Base-by-base conservation (phyloP, 1,139 yeast species). In the Keqinozyma sinolaborantium region DNA sequence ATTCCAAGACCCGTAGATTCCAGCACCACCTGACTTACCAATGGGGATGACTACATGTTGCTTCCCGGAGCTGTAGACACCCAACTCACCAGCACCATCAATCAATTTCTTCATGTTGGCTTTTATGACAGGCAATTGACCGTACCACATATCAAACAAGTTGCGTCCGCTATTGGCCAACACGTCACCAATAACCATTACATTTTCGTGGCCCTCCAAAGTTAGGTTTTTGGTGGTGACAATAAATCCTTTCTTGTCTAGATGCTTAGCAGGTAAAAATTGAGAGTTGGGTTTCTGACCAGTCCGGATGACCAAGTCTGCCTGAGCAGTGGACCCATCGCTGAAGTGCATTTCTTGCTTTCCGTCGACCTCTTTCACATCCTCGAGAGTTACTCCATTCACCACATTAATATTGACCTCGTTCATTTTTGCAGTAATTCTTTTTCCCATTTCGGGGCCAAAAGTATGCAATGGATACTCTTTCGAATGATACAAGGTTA, bases 181-280 rank as follows among this genome's bases (percentile, higher is more conserved):
- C 13, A 61, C 48, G 40, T 64, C 71, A 16, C 71, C 70, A 18
- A 58, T 30, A 4, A 54, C 64, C 24, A 60, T 29, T 2, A 64
- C 66, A 14, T 58, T 45, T 8, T 38, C 33, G 29, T 50, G 39
- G 1, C 48, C 50, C 23, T 48, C 35, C 9, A 62, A 50, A 16
- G 54, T 33, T 12, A 60, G 44, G 27, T 44, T 36, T 2, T 52
- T 45, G 39, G 61, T 60, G 1, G 63, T 53, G 10, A 42, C 29
- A 14, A 63, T 40, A 32, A 33, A 56, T 2, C 61, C 60, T 3
- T 29, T 24, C 5, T 36, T 23, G 33, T 56, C 51, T 24, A 42
- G 39, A 29, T 33, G 36, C 10, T 39, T 23, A 2, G 30, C 32
- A 5, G 44, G 47, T 16, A 48, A 30, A n/a, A 41, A 35, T 7